phyloP scores from a whole-genome alignment of 2,329 filamentous ascomycete species.

The Cordyceps sp. region DNA sequence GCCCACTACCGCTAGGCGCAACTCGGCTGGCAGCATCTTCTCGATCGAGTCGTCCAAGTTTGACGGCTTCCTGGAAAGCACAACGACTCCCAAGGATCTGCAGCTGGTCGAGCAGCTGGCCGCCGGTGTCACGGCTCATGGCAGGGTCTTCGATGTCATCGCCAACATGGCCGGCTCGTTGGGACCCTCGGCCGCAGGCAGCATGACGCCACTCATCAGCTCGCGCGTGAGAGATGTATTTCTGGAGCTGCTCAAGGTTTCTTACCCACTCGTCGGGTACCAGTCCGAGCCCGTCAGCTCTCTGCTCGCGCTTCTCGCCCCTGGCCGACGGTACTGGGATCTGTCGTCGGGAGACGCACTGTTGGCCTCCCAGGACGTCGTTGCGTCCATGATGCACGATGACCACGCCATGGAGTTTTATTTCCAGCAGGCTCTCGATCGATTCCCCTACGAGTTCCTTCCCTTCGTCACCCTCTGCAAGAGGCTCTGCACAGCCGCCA shows the following conservation, averaged over 20 bases:
- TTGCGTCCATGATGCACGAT: conserved; percentile 17
- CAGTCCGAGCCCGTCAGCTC: conserved; percentile 52
- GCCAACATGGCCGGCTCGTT: conserved; percentile 30
- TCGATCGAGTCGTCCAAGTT: conserved; percentile 44
- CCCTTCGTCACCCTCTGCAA: conserved; percentile 63
- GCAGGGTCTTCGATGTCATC: conserved; percentile 36
- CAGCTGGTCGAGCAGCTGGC: conserved; percentile 34
- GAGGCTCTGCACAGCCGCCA: conserved; percentile 31
- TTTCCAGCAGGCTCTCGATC: conserved; percentile 52
- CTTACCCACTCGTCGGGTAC: conserved; percentile 53
- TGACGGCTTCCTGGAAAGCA: conserved; percentile 37
- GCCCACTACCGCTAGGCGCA: conserved; percentile 28
- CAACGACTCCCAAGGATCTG: conserved; percentile 32
- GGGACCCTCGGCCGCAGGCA: conserved; percentile 26
- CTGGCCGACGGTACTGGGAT: conserved; percentile 36
- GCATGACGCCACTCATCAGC: conserved; percentile 37
- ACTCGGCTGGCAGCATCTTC: conserved; percentile 44
- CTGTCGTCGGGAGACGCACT: conserved; percentile 21
- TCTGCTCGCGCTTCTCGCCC: conserved; percentile 46
- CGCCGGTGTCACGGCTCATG: conserved; percentile 27
- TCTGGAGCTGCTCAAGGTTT: conserved; percentile 53
- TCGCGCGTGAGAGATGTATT: conserved; percentile 47
- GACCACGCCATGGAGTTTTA: conserved; percentile 35
- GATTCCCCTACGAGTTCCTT: conserved; percentile 73
- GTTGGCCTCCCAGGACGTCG: conserved; percentile 15